Percentiles rank a stretch among this genome's conserved stretches.
Evolutionary conservation across 306 rosid species (phyloP).

Genomic region (Trichosanthes truncata): DNA sequence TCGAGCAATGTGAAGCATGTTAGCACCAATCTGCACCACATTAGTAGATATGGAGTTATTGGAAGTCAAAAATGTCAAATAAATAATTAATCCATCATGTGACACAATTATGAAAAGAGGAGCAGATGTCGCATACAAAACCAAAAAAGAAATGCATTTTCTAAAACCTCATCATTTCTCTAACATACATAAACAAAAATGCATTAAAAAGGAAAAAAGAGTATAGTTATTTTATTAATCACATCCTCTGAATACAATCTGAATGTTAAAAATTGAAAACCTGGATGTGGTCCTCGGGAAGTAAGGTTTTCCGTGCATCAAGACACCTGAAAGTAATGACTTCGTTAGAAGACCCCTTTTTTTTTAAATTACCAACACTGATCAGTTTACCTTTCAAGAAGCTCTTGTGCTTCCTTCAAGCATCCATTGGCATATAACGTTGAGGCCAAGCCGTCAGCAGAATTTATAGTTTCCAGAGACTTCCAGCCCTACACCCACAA

Average conservation of each 20-base stretch:
- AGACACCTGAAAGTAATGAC: slow-evolving; percentile 45
- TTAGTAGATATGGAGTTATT: not conserved
- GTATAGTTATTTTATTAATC: not conserved
- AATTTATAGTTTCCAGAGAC: slow-evolving; percentile 61
- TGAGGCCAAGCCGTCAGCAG: slow-evolving; percentile 71
- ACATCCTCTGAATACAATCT: not conserved
- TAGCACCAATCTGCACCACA: slow-evolving; percentile 54
- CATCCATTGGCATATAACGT: slow-evolving; percentile 45
- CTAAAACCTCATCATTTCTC: not conserved
- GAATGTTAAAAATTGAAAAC: slow-evolving; percentile 24
- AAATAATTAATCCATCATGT: not conserved
- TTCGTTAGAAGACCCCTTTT: not conserved
- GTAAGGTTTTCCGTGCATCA: slow-evolving; percentile 48
- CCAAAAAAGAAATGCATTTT: not conserved
- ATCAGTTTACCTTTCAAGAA: slow-evolving; percentile 62
- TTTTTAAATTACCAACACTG: not conserved
- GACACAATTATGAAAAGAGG: not conserved
- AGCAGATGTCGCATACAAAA: not conserved
- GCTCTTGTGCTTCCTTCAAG: slow-evolving; percentile 60
- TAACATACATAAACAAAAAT: not conserved
- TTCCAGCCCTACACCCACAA: slow-evolving; percentile 57
- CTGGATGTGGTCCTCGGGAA: slow-evolving; percentile 63
- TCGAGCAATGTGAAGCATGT: slow-evolving; percentile 67
- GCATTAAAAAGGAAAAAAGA: not conserved
- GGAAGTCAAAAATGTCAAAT: not conserved